A percentile compares a stretch with the other conserved stretches of the same genome.
phyloP scores from a whole-genome alignment of 805 yeast genomes.

The Maudiozyma pseudohumilis region DNA sequence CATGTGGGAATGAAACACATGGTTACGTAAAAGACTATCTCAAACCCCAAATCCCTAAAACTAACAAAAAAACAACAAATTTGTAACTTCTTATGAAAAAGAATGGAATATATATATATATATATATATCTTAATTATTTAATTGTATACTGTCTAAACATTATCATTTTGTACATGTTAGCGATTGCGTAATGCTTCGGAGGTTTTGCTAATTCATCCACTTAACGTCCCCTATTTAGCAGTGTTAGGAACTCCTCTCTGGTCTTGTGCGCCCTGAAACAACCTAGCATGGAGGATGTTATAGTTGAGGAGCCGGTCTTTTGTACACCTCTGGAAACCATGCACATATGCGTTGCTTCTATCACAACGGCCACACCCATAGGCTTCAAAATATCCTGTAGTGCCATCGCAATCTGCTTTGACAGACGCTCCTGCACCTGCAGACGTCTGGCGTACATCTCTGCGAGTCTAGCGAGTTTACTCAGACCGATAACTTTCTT shows the following conservation, averaged over 20 bases:
- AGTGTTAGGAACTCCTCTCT: conserved; percentile 89
- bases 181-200: no score
- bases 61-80: neutral
- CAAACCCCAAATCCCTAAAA: no score
- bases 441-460: conserved; percentile 88
- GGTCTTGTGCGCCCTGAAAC: conserved; percentile 91
- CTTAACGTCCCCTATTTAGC: conserved; percentile 42
- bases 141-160: no score
- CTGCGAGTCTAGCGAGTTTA: conserved; percentile 90
- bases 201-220: no score
- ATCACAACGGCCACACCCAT: conserved; percentile 97
- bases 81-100: neutral
- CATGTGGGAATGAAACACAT: conserved; percentile 25
- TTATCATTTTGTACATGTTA: no score
- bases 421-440: conserved; percentile 98
- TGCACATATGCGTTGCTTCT: conserved; percentile 97
- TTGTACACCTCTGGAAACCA: conserved; percentile 97
- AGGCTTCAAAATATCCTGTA: conserved; percentile 83
- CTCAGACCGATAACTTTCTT: conserved; percentile 86
- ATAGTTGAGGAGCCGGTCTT: conserved; percentile 89
- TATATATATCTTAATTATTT: no score
- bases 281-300: conserved; percentile 95
- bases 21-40: no score
- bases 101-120: no score
- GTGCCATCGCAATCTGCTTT: conserved; percentile 94